A percentile compares a stretch with the other conserved stretches of the same genome.
phyloP scores from a whole-genome alignment of 2,329 filamentous ascomycete genomes.

The Fusarium brevicatenulatum region DNA sequence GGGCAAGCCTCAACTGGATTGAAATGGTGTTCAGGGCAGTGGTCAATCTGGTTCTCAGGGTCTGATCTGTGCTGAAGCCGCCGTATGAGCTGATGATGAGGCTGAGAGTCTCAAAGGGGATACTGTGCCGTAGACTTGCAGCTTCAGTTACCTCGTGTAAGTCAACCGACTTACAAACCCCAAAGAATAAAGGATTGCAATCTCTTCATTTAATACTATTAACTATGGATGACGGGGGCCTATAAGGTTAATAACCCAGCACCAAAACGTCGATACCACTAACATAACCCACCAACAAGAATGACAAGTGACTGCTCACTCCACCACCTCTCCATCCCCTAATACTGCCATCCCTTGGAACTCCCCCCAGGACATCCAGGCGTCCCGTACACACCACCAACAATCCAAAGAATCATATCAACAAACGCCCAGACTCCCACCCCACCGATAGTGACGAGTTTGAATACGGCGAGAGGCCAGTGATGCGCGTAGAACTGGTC shows the following conservation, averaged over 20 bases:
- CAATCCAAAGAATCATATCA: slow-evolving; percentile 40
- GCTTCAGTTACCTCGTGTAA: neutral
- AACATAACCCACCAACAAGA: neutral
- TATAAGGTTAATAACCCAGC: no score
- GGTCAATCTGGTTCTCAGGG: neutral
- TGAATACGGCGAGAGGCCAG: slow-evolving; percentile 31
- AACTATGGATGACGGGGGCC: no score
- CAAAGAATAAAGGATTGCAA: neutral
- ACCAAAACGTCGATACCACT: neutral
- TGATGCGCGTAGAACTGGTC: slow-evolving; percentile 39
- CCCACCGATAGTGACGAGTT: slow-evolving; percentile 33
- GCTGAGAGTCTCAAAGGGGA: neutral
- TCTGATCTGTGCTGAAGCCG: neutral
- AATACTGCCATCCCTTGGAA: slow-evolving; percentile 21
- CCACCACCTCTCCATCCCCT: neutral
- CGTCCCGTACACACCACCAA: slow-evolving; percentile 37
- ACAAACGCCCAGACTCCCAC: slow-evolving; percentile 28
- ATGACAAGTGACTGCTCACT: neutral
- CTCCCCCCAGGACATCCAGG: slow-evolving; percentile 35
- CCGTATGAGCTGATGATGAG: neutral
- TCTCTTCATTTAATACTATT: no score
- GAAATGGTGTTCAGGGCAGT: neutral
- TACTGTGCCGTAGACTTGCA: neutral
- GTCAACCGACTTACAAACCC: neutral
- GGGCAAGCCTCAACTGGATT: neutral